Percentiles rank a stretch among this genome's conserved stretches.
Conservation (phyloP, 176 grass and related monocot species). For the Tillandsia leiboldiana region DNA sequence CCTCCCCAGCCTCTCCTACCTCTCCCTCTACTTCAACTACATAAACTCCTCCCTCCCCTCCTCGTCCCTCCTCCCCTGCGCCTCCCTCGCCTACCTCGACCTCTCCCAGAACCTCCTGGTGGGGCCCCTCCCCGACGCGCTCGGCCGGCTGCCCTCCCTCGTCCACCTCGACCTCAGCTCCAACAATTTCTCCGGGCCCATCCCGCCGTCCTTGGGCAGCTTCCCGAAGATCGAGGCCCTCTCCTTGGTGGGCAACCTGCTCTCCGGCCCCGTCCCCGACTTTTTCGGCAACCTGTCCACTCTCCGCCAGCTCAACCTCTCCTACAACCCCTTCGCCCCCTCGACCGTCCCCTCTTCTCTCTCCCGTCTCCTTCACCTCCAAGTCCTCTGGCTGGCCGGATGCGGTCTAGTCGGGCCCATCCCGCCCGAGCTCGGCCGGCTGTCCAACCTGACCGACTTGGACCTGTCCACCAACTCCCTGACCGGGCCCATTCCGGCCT, state of each 20-base stretch:
- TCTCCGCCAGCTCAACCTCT: conserved; percentile 74
- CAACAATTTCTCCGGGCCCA: conserved; percentile 76
- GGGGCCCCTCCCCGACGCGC: conserved; percentile 50
- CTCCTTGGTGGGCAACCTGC: conserved; percentile 53
- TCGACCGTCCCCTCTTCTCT: conserved; percentile 33
- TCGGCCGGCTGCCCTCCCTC: conserved; percentile 47
- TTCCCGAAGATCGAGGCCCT: conserved; percentile 48
- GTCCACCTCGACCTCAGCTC: conserved; percentile 31
- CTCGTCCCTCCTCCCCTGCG: conserved; percentile 10
- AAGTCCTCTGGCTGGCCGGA: conserved; percentile 56
- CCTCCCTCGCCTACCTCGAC: conserved; percentile 39
- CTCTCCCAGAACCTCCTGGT: conserved; percentile 50
- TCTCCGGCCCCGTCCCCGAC: conserved; percentile 42
- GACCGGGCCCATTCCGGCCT: conserved; percentile 37
- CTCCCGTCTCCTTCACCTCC: conserved; percentile 35
- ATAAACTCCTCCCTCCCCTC: conserved; percentile 45
- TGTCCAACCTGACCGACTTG: conserved; percentile 50
- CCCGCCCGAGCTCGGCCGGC: conserved; percentile 53
- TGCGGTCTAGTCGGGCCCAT: conserved; percentile 61
- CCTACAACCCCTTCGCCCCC: conserved; percentile 54
- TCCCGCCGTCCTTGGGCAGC: conserved; percentile 46
- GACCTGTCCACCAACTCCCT: conserved; percentile 68
- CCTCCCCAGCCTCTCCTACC: conserved; percentile 31
- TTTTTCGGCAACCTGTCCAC: conserved; percentile 40
- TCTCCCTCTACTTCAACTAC: conserved; percentile 52